Evolutionary conservation across 139 green algal genomes (phyloP).

Genomic region (Limnomonas spitsbergensis): DNA sequence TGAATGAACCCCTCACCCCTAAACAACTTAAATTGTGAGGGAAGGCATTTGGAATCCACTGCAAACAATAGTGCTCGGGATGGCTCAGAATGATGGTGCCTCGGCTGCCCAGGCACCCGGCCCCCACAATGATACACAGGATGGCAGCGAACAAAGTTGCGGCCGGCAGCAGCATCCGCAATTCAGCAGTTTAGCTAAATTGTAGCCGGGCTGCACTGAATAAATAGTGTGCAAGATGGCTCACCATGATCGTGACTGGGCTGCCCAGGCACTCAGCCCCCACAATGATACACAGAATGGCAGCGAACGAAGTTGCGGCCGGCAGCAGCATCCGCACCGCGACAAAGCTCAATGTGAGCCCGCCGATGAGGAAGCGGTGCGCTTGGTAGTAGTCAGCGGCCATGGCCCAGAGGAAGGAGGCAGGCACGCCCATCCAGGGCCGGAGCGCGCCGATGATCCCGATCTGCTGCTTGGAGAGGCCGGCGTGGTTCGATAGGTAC

Average conservation of each 20-base stretch:
- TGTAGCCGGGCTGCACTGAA: no score
- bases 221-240: not conserved
- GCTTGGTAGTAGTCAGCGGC: constrained; percentile 39
- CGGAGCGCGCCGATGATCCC: constrained; percentile 11
- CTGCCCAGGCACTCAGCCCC: not conserved
- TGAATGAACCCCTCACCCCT: no score
- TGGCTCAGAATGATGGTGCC: not conserved
- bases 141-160: not conserved
- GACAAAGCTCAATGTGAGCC: not conserved
- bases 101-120: not conserved
- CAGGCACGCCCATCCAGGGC: constrained; percentile 33
- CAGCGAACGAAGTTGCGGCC: not conserved
- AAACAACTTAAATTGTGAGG: no score
- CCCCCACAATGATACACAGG: not conserved
- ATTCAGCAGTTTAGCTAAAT: no score
- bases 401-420: constrained; percentile 37
- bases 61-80: no score
- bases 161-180: not conserved
- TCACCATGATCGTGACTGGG: not conserved
- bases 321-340: not conserved
- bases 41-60: no score
- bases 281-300: constrained; percentile 9
- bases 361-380: constrained; percentile 40
- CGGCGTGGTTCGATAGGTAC: not conserved
- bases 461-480: constrained; percentile 15